These are phyloP conservation scores for Eruca vesicaria DNA, from an alignment of 441 rosid species.

Conservation along the genomic window DNA sequence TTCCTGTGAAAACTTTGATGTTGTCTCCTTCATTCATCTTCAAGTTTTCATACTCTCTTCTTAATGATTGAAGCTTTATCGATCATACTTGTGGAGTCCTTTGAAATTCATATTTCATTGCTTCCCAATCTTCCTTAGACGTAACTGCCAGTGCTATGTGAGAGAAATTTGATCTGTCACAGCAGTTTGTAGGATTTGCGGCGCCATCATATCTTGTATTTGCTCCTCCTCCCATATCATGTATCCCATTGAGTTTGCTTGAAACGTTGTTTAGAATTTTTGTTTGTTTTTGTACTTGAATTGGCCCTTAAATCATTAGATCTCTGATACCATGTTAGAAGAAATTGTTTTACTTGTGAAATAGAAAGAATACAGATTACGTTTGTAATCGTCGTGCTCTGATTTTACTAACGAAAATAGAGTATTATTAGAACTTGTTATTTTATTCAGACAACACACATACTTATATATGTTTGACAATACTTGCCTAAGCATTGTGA, in stretches of 20 bases:
- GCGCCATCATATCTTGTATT: neutral
- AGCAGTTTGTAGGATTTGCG: neutral
- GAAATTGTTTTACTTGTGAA: too few species aligned
- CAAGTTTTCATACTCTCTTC: neutral
- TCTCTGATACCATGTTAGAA: neutral
- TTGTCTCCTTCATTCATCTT: neutral
- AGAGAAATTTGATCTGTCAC: neutral
- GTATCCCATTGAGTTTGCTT: neutral
- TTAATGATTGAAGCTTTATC: neutral
- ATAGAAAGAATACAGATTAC: too few species aligned
- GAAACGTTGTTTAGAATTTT: neutral
- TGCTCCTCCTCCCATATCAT: neutral
- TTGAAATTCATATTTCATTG: neutral
- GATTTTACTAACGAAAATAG: too few species aligned
- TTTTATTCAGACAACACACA: too few species aligned
- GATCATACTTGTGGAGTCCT: neutral
- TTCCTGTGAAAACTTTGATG: neutral
- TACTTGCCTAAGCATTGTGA: too few species aligned
- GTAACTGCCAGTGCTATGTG: neutral
- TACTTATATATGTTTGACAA: too few species aligned
- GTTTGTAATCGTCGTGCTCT: too few species aligned
- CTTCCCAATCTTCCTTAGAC: neutral
- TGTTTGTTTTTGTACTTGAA: neutral
- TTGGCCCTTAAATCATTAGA: neutral
- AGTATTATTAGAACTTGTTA: too few species aligned